Evolutionary conservation across 1,284 basidiomycete species (phyloP), one percentile per base, ranked within the genome.

Genomic region (Pholiota adiposa): DNA sequence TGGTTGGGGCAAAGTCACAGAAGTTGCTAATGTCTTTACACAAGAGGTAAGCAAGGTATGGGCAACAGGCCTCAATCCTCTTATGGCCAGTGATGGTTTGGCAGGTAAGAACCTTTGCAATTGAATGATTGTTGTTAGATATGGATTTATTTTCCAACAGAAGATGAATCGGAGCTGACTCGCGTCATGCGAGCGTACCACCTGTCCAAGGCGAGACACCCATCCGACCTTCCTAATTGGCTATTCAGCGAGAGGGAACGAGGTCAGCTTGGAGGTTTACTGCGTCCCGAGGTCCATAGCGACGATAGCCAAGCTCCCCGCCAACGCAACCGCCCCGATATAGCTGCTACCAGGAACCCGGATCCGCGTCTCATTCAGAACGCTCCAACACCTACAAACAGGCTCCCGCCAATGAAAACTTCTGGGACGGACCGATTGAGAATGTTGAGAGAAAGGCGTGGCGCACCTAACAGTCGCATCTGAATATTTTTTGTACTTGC

Each of bases 121-220:
- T 29, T n/a, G n/a, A n/a, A 16, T 29, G 16, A 14, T 29, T 14
- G 3, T 18, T n/a, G 8, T 19, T 21, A 12, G 5, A 29, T 7
- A n/a, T 21, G 25, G 34, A 25, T n/a, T 5, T 19, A 40, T n/a
- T 41, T 4, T 21, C 48, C 16, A 34, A 75, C 78, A n/a, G 85
- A 84, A 27, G 75, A 80, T 51, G 87, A 89, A 62, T 85, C 83
- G 4, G 82, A 83, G 41, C 77, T 90, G 31, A 83, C 81, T 4
- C 79, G 80, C n/a, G 85, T 83, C 1, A 82, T 90, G 82, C 87
- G 87, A 69, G 82, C 84, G 0, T 89, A 89, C 68, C 83, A 89
- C 65, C 76, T 88, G 41, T 79, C 79, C 34, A 86, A 87, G 69
- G 87, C 86, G 14, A 79, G 77, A 33, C 75, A 80, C 46, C 81